Percentiles rank a stretch among this genome's conserved stretches.
phyloP scores from a whole-genome alignment of 2,329 filamentous ascomycete species.

The Hymenoscyphus scutula region DNA sequence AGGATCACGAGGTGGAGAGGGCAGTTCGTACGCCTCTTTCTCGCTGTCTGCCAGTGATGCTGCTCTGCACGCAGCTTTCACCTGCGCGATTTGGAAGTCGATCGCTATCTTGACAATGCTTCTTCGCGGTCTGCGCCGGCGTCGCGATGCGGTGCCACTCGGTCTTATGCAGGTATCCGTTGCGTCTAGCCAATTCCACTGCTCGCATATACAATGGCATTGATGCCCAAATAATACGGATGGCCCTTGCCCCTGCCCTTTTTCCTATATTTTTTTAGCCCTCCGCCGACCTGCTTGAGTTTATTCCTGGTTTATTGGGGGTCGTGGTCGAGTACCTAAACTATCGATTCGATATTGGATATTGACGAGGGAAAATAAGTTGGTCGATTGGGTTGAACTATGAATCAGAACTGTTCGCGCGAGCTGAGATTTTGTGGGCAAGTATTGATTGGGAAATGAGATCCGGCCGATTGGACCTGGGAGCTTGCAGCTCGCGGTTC shows the following conservation, averaged over 20 bases:
- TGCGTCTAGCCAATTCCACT: slow-evolving; percentile 24
- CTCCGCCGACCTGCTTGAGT: neutral
- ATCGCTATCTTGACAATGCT: slow-evolving; percentile 16
- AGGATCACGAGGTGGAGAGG: slow-evolving; percentile 22
- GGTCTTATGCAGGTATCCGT: slow-evolving; percentile 31
- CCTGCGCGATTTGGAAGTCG: slow-evolving; percentile 20
- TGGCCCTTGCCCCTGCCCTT: slow-evolving; percentile 15
- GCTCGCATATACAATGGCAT: slow-evolving; percentile 26
- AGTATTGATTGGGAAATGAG: slow-evolving; percentile 10
- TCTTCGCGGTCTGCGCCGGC: slow-evolving; percentile 8
- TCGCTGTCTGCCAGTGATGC: slow-evolving; percentile 5
- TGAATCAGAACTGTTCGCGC: neutral
- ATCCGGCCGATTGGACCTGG: slow-evolving; percentile 17
- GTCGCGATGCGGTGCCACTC: slow-evolving; percentile 28
- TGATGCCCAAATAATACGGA: slow-evolving; percentile 31
- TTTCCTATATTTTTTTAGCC: slow-evolving; percentile 7
- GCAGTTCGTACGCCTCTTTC: slow-evolving; percentile 14
- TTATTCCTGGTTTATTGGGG: neutral
- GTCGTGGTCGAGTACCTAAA: slow-evolving; percentile 6
- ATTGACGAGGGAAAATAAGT: slow-evolving; percentile 3
- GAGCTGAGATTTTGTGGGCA: neutral
- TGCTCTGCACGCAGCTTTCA: slow-evolving; percentile 10
- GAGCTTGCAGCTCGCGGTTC: slow-evolving; percentile 3
- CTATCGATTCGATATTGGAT: slow-evolving; percentile 5
- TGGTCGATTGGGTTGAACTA: neutral